A percentile compares a stretch with the other conserved stretches of the same genome.
Conservation (phyloP, 2,329 filamentous ascomycete species). For the Arthrobotrys sinensis region DNA sequence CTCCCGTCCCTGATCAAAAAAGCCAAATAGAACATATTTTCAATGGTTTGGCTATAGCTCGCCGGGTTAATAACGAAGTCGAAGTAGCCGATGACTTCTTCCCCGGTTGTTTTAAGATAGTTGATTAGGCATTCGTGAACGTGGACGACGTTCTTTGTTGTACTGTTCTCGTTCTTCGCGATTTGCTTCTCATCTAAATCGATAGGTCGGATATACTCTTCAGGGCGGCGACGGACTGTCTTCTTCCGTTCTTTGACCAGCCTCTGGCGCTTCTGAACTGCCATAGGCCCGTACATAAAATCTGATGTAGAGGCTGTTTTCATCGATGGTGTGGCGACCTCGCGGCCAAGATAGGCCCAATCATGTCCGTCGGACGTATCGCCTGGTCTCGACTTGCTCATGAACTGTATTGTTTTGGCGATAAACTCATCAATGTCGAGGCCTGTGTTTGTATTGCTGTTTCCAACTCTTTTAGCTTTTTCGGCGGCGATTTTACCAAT, state of each 20-base stretch:
- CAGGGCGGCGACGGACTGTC: slow-evolving; percentile 77
- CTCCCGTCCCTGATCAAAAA: slow-evolving; percentile 92
- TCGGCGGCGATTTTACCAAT: slow-evolving; percentile 56
- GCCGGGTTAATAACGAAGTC: slow-evolving; percentile 90
- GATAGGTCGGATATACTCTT: slow-evolving; percentile 81
- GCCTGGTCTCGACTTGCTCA: slow-evolving; percentile 85
- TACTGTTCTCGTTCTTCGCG: slow-evolving; percentile 81
- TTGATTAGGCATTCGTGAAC: slow-evolving; percentile 71
- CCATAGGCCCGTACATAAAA: slow-evolving; percentile 89
- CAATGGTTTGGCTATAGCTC: slow-evolving; percentile 94
- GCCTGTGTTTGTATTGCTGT: slow-evolving; percentile 60
- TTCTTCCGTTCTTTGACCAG: slow-evolving; percentile 80
- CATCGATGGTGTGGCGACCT: slow-evolving; percentile 39
- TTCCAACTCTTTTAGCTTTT: slow-evolving; percentile 51
- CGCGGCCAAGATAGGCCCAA: slow-evolving; percentile 85
- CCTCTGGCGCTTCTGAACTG: slow-evolving; percentile 86
- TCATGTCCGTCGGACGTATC: slow-evolving; percentile 77
- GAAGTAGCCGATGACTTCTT: slow-evolving; percentile 79
- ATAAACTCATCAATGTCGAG: slow-evolving; percentile 63
- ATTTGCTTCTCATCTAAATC: slow-evolving; percentile 83
- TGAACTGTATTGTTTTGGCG: slow-evolving; percentile 73
- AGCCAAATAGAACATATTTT: slow-evolving; percentile 96
- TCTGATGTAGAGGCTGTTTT: slow-evolving; percentile 80
- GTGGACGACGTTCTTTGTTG: slow-evolving; percentile 76
- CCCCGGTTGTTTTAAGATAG: slow-evolving; percentile 69